These are phyloP conservation scores for Lindgomyces ingoldianus DNA, from an alignment of 495 filamentous ascomycete genomes.

Conservation along the genomic window DNA sequence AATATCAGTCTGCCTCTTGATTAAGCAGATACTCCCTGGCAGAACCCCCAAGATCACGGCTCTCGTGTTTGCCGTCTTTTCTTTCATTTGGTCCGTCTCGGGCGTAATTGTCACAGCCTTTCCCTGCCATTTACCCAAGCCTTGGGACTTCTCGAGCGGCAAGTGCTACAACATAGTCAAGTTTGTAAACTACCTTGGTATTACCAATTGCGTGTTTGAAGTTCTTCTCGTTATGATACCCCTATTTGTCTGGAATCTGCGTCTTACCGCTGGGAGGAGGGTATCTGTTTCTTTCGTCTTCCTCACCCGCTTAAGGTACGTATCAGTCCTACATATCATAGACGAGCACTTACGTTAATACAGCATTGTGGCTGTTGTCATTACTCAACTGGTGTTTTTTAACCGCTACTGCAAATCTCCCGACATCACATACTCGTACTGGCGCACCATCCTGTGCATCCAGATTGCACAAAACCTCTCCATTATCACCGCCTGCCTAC, in stretches of 20 bases:
- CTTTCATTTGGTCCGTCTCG: slow-evolving; percentile 36
- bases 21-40: slow-evolving; percentile 30
- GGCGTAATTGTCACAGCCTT: slow-evolving; percentile 52
- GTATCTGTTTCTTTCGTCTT: slow-evolving; percentile 27
- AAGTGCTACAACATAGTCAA: slow-evolving; percentile 21
- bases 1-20: slow-evolving; percentile 31
- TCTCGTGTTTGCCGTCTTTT: slow-evolving; percentile 20
- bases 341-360: not conserved
- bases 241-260: slow-evolving; percentile 34
- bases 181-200: slow-evolving; percentile 29
- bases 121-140: slow-evolving; percentile 33
- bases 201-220: slow-evolving; percentile 29
- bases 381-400: slow-evolving; percentile 19
- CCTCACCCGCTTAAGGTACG: slow-evolving; percentile 18
- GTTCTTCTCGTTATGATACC: slow-evolving; percentile 28
- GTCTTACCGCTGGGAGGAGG: slow-evolving; percentile 20
- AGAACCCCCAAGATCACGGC: not conserved
- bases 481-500: slow-evolving; percentile 30
- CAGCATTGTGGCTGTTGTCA: slow-evolving; percentile 23
- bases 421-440: slow-evolving; percentile 28
- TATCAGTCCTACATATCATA: not conserved
- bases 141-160: slow-evolving; percentile 17
- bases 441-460: slow-evolving; percentile 21
- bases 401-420: slow-evolving; percentile 8
- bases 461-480: slow-evolving; percentile 36